phyloP scores from a whole-genome alignment of 75 land plant species.

The Cryptomeria japonica region DNA sequence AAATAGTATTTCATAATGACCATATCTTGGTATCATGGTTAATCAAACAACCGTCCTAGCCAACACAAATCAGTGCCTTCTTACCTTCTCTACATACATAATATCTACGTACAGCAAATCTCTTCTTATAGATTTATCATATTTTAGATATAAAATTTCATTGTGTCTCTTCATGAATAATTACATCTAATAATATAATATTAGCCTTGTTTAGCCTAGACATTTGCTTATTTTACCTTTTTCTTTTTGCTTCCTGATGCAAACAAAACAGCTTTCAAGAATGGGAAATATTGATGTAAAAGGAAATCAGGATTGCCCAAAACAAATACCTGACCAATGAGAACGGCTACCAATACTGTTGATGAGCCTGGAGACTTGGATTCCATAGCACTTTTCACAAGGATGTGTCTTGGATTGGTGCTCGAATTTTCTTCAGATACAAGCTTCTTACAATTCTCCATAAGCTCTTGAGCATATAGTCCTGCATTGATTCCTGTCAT shows the following conservation, averaged over 20 bases:
- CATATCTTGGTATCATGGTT: background rate
- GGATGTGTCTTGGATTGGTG: slow-evolving; percentile 48
- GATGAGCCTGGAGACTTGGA: slow-evolving; percentile 69
- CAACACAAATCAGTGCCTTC: background rate
- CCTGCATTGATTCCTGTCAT: slow-evolving; percentile 76
- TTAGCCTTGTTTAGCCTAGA: background rate
- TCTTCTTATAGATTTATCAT: background rate
- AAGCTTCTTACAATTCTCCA: slow-evolving; percentile 61
- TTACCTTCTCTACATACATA: background rate
- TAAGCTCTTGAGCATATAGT: slow-evolving; percentile 79
- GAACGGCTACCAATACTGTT: slow-evolving; percentile 65
- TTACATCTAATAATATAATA: background rate
- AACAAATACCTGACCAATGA: slow-evolving; percentile 58
- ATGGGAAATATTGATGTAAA: slow-evolving; percentile 5
- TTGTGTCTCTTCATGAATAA: background rate
- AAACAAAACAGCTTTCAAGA: background rate
- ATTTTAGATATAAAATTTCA: background rate
- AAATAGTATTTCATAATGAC: background rate
- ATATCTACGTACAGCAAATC: background rate
- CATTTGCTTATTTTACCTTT: background rate
- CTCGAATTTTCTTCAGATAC: slow-evolving; percentile 25
- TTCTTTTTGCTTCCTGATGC: background rate
- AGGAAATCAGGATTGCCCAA: background rate
- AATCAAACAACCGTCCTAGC: background rate
- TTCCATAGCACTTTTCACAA: slow-evolving; percentile 47